Evolutionary conservation across 2,329 filamentous ascomycete genomes (phyloP), one percentile per base, ranked within the genome.

Genomic region (Apiospora saccharicola): DNA sequence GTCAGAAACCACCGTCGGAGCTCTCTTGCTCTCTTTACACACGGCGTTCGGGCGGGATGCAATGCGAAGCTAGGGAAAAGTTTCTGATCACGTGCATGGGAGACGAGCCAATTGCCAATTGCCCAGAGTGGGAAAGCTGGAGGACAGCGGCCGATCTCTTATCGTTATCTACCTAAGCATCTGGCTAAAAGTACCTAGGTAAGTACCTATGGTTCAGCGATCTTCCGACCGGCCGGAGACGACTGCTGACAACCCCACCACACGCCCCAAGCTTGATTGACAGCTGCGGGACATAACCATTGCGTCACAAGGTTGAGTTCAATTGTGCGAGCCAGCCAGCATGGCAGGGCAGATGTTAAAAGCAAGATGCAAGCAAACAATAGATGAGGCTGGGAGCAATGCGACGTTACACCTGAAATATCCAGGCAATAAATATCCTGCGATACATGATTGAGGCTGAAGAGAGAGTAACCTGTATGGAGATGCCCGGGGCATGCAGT

Each of bases 31-130:
- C 24, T 30, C 53, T 61, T 6, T 61, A 34, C 12, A 64, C 57
- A 41, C 57, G 57, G 34, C 57, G 57, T n/a, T 41, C 34, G 57
- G 57, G 57, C 34, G 57, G 57, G 57, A 6, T 41, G 57, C 57
- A 64, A 41, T 13, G 22, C 34, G 57, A 64, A 64, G 57, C 57
- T 64, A 64, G 34, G 57, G 57, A 64, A 64, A 64, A 64, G 57
- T 64, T 64, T 64, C 57, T 64, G 57, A 64, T 64, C 57, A 64
- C 57, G 57, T 64, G 57, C 57, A 64, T 41, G 5, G 37, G 34
- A 37, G 16, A 41, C n/a, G 34, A 37, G 57, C 34, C 34, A 37
- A 34, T 13, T 19, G 46, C 46, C 49, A 51, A 41, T 41, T 41
- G 37, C 37, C 10, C 10, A 41, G 37, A 7, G 37, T 41, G 37